Evolutionary conservation across 1,139 yeast species (phyloP).

Genomic region (Meyerozyma smithsonii): DNA sequence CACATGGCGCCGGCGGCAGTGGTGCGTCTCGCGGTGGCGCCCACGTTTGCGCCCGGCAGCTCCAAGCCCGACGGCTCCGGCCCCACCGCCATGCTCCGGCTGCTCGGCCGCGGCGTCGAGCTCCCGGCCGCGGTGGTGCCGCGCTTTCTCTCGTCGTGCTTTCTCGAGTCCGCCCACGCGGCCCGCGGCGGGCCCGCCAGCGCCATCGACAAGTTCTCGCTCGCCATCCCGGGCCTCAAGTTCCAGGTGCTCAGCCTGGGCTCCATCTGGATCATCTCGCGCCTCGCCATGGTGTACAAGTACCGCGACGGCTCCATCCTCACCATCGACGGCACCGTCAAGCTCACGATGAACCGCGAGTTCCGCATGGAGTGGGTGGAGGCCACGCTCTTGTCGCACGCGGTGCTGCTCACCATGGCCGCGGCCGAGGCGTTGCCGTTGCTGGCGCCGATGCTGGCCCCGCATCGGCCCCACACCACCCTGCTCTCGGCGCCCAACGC

Average conservation of each 20-base stretch:
- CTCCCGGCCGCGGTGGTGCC: not conserved
- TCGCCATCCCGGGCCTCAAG: conserved; percentile 58
- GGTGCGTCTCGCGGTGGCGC: not conserved
- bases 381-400: conserved; percentile 27
- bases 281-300: conserved; percentile 49
- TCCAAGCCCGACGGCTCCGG: not conserved
- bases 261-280: conserved; percentile 56
- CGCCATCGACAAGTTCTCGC: conserved; percentile 46
- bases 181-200: not conserved
- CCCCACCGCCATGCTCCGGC: not conserved
- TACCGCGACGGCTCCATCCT: conserved; percentile 69
- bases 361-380: conserved; percentile 72
- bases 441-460: not conserved
- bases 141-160: not conserved
- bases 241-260: conserved; percentile 68
- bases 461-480: not conserved
- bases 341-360: conserved; percentile 56
- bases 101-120: conserved; percentile 1
- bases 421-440: too few relatives aligned
- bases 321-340: conserved; percentile 54
- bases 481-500: conserved; percentile 19
- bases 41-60: not conserved
- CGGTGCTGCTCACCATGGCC: not conserved
- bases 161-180: not conserved
- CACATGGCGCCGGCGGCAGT: not conserved